Evolutionary conservation across 2,329 filamentous ascomycete genomes (phyloP).

Genomic region (Aspergillus latus): DNA sequence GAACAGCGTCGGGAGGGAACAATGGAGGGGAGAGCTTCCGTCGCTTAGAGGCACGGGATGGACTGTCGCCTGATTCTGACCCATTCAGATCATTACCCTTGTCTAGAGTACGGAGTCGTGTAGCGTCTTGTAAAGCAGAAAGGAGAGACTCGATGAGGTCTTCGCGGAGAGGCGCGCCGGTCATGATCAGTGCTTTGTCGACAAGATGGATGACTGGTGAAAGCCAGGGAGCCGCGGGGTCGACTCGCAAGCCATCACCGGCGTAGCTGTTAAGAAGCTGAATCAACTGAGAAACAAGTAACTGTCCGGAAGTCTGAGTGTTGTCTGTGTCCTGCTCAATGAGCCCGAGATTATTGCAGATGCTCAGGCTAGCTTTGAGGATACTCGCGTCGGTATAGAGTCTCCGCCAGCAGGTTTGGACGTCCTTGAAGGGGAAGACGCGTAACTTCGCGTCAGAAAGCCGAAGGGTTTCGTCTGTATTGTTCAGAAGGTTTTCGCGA

Average conservation of each 20-base stretch:
- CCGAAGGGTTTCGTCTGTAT: constrained; percentile 45
- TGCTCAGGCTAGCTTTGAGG: constrained; percentile 42
- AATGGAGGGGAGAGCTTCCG: constrained; percentile 32
- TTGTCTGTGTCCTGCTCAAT: neutral
- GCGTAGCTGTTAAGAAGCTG: constrained; percentile 14
- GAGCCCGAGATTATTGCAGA: constrained; percentile 29
- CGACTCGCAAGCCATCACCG: constrained; percentile 18
- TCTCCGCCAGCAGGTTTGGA: constrained; percentile 57
- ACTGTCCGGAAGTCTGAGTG: neutral
- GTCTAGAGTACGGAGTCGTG: neutral
- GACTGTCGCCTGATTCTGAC: neutral
- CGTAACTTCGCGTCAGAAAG: constrained; percentile 56
- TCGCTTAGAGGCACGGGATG: constrained; percentile 29
- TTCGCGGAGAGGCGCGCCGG: constrained; percentile 63
- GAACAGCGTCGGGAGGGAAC: constrained; percentile 35
- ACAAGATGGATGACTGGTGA: constrained; percentile 63
- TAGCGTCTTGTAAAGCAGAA: constrained; percentile 29
- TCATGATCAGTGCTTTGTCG: constrained; percentile 74
- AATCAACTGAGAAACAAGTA: constrained; percentile 12
- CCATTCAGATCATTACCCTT: neutral
- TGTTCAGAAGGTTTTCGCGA: constrained; percentile 26
- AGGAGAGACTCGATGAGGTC: constrained; percentile 41
- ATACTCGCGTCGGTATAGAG: constrained; percentile 60
- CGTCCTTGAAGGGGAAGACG: constrained; percentile 57
- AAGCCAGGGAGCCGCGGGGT: constrained; percentile 46